These are phyloP conservation scores for Suillus spraguei DNA, from an alignment of 768 basidiomycete genomes.

Conservation along the genomic window DNA sequence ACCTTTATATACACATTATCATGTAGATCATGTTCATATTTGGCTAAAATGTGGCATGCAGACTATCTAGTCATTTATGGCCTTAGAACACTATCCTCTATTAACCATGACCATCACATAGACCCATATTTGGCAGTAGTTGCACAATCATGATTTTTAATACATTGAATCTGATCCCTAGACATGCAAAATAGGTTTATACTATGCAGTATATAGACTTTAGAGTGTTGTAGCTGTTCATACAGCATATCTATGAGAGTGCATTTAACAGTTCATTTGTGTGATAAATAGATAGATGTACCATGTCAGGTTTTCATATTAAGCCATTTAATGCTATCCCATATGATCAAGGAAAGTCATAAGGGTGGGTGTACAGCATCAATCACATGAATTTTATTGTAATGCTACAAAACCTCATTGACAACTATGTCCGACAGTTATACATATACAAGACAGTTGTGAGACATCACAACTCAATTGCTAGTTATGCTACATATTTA, in stretches of 20 bases:
- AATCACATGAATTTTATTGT: neutral
- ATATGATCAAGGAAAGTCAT: neutral
- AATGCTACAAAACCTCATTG: neutral
- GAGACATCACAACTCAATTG: neutral
- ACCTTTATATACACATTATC: slow-evolving; percentile 2
- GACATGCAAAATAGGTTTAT: neutral
- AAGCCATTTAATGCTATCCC: neutral
- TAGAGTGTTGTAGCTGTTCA: neutral
- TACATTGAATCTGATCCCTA: neutral
- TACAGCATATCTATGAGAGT: neutral
- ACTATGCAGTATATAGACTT: neutral
- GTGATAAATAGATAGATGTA: neutral
- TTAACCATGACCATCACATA: neutral
- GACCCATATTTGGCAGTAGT: neutral
- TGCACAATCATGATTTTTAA: neutral
- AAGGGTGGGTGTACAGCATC: neutral
- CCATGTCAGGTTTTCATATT: too few species aligned
- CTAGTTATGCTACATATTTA: too few species aligned
- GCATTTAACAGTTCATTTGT: neutral
- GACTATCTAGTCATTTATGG: neutral
- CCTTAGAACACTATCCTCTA: neutral
- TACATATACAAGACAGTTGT: neutral
- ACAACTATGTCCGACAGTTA: neutral
- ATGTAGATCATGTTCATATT: neutral
- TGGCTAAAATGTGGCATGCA: neutral